Evolutionary conservation across 176 grass and related monocot genomes (phyloP), one percentile per base, ranked within the genome.

Genomic region (Saccharum spontaneum): DNA sequence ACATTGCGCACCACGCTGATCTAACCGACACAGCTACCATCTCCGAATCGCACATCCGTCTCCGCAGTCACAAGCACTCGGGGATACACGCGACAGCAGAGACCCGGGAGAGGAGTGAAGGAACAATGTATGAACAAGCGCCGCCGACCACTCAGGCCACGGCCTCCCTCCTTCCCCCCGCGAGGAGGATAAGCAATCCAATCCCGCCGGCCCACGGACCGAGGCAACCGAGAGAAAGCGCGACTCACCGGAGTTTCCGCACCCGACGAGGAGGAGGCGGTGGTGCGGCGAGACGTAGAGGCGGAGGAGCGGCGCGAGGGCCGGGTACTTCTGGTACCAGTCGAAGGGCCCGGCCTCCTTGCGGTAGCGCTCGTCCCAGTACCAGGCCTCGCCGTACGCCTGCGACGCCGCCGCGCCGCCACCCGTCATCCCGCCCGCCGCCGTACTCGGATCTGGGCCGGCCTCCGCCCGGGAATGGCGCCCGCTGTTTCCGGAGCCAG

Each of bases 311-410:
- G 96, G 93, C 54, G 91, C 73, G 52, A 98, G 87, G n/a, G 93
- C 86, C 30, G 86, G 46, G 80, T 98, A 94, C 79, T 95, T 95
- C 93, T 95, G 96, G 91, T 98, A 98, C 96, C 96, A 98, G 81
- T 94, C 96, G 91, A 95, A 98, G 34, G 93, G 85, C 0, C 72
- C 86, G 39, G 67, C 68, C 83, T 98, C 95, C 71, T 92, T 91
- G 77, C 89, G 71, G 93, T 98, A 98, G 0, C 96, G 87, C 83
- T 95, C 89, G 69, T 98, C 93, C 96, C 96, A 95, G 89, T 95
- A 95, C 80, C 87, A 91, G 36, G 91, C 86, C 88, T 98, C 93
- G 38, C 96, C 96, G 91, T 98, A 98, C 41, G 96, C 85, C 74
- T 95, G 96, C 76, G 87, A 71, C 26, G 86, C 71, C 34, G 80